Percentiles rank a stretch among this genome's conserved stretches.
Evolutionary conservation across 1,284 basidiomycete genomes (phyloP).

Genomic region (Heimioporus punctisporus): DNA sequence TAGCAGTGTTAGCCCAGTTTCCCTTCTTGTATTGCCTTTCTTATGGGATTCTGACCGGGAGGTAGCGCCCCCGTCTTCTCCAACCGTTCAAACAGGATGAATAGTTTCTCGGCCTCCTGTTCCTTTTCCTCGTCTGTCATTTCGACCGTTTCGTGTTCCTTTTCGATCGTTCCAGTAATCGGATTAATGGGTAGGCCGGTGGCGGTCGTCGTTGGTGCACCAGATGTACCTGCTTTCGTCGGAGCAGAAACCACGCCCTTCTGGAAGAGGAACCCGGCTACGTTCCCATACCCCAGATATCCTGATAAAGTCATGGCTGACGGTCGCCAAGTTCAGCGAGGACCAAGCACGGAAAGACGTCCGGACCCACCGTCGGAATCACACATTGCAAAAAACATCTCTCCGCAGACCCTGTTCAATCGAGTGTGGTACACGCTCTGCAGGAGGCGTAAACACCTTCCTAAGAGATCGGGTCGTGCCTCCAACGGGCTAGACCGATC

Average conservation of each 20-base stretch:
- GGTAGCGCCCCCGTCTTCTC: conserved; percentile 72
- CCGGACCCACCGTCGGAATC: conserved; percentile 71
- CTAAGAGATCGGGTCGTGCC: conserved; percentile 69
- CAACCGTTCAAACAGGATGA: conserved; percentile 87
- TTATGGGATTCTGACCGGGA: conserved; percentile 69
- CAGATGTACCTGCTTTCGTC: conserved; percentile 19
- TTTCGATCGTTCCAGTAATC: conserved; percentile 71
- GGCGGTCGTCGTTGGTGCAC: conserved; percentile 38
- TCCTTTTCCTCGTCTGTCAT: conserved; percentile 96
- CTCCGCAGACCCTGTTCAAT: conserved; percentile 79
- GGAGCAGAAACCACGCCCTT: conserved; percentile 79
- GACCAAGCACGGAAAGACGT: conserved; percentile 1
- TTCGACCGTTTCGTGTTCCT: conserved; percentile 41
- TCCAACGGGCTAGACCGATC: conserved; percentile 82
- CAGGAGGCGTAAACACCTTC: conserved; percentile 80
- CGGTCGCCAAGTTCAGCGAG: neutral
- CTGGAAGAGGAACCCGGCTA: conserved; percentile 90
- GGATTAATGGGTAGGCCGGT: conserved; percentile 68
- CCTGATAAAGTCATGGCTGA: conserved; percentile 69
- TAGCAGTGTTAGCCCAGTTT: conserved; percentile 35
- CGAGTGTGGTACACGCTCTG: conserved; percentile 70
- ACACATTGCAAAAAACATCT: conserved; percentile 82
- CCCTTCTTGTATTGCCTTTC: conserved; percentile 64
- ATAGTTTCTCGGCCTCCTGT: conserved; percentile 86
- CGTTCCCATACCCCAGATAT: conserved; percentile 90